Percentiles rank a stretch among this genome's conserved stretches.
Evolutionary conservation across 83 land plant species (phyloP).

Genomic region (Isoetes engelmannii): DNA sequence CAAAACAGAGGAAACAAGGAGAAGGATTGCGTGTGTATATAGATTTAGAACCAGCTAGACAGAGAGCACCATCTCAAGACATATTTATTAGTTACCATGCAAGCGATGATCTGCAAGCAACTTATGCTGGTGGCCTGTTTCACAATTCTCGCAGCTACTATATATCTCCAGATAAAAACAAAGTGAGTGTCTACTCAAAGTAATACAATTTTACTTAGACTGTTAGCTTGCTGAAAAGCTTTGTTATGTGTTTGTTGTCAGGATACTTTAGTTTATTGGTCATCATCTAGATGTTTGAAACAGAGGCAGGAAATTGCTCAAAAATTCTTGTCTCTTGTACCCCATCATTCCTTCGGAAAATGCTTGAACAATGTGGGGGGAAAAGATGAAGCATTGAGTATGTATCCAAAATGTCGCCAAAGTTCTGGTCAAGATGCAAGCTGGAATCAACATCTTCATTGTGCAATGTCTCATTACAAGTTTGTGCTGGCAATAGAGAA

Average conservation of each 20-base stretch:
- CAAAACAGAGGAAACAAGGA: conserved; percentile 54
- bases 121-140: conserved; percentile 86
- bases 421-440: conserved; percentile 28
- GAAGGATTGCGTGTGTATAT: conserved; percentile 79
- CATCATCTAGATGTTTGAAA: conserved; percentile 79
- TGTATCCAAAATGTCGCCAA: conserved; percentile 65
- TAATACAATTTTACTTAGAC: not conserved
- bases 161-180: conserved; percentile 52
- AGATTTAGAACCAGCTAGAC: conserved; percentile 79
- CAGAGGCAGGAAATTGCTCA: conserved; percentile 57
- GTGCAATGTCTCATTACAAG: conserved; percentile 98
- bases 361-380: conserved; percentile 94
- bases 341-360: conserved; percentile 92
- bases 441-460: conserved; percentile 94
- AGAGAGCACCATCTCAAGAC: conserved; percentile 58
- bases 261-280: conserved; percentile 96
- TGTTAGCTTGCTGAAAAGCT: not conserved
- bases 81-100: conserved; percentile 91
- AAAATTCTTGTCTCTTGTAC: conserved; percentile 47
- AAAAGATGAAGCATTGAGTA: conserved; percentile 37
- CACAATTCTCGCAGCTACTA: conserved; percentile 69
- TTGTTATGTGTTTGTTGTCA: conserved; percentile 9
- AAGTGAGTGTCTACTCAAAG: conserved; percentile 38
- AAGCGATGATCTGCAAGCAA: conserved; percentile 70
- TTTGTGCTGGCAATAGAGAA: conserved; percentile 97